A percentile compares a stretch with the other conserved stretches of the same genome.
Evolutionary conservation across 2,329 filamentous ascomycete species (phyloP).

Genomic region (Claviceps pazoutovae): DNA sequence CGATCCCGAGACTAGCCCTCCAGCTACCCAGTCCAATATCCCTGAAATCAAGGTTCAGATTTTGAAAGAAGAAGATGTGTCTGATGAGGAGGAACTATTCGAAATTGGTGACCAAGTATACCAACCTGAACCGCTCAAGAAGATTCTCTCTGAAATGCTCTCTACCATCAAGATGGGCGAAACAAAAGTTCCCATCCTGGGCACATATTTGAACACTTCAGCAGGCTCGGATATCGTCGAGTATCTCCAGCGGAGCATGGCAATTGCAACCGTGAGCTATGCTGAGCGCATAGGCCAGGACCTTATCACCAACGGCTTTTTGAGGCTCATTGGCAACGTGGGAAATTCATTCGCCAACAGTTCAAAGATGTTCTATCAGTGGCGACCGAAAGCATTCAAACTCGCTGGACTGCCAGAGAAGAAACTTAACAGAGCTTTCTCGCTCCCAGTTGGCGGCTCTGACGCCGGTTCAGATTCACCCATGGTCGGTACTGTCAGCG

Average conservation of each 20-base stretch:
- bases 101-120: conserved; percentile 89
- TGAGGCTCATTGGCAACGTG: conserved; percentile 85
- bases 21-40: conserved; percentile 38
- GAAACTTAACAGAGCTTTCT: conserved; percentile 68
- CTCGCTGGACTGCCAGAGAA: conserved; percentile 79
- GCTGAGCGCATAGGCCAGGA: conserved; percentile 94
- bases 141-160: conserved; percentile 75
- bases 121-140: conserved; percentile 74
- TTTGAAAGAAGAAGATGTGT: conserved; percentile 44
- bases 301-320: conserved; percentile 69
- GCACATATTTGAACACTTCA: conserved; percentile 87
- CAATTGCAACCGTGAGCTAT: conserved; percentile 70
- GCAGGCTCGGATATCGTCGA: conserved; percentile 87
- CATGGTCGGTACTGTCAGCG: conserved; percentile 66
- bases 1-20: conserved; percentile 60
- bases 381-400: conserved; percentile 85
- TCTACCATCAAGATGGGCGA: conserved; percentile 77
- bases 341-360: conserved; percentile 95
- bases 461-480: conserved; percentile 52
- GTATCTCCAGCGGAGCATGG: conserved; percentile 82
- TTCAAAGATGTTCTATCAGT: conserved; percentile 94
- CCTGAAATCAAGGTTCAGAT: conserved; percentile 82
- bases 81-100: conserved; percentile 61
- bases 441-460: conserved; percentile 47
- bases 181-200: conserved; percentile 87